These are phyloP conservation scores for Ensete ventricosum DNA, from an alignment of 176 grass and related monocot species.

Conservation along the genomic window DNA sequence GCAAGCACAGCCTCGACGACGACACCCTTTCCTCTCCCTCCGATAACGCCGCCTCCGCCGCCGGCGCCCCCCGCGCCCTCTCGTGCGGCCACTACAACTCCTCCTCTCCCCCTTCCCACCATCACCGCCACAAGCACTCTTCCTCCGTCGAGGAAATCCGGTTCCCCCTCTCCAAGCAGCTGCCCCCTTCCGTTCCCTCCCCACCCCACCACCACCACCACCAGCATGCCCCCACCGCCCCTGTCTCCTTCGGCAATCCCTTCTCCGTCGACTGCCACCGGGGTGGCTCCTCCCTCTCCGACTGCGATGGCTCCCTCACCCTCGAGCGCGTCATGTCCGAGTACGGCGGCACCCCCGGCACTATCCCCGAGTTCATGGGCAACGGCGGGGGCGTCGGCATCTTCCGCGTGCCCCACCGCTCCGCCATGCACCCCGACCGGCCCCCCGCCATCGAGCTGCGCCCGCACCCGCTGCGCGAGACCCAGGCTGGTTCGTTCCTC, in stretches of 20 bases:
- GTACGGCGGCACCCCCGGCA: slow-evolving; percentile 54
- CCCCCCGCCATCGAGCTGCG: slow-evolving; percentile 67
- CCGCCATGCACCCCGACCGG: slow-evolving; percentile 70
- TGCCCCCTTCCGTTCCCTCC: neutral
- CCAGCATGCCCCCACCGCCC: neutral
- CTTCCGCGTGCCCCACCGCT: slow-evolving; percentile 62
- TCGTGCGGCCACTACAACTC: slow-evolving; percentile 3
- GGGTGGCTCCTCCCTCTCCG: slow-evolving; percentile 3
- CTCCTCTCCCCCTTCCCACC: slow-evolving; percentile 21
- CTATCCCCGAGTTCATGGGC: slow-evolving; percentile 64
- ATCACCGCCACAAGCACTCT: neutral
- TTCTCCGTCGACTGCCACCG: slow-evolving; percentile 14
- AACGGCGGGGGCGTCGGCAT: slow-evolving; percentile 52
- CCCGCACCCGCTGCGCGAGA: slow-evolving; percentile 76
- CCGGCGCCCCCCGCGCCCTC: slow-evolving; percentile 26
- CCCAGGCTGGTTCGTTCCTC: slow-evolving; percentile 76
- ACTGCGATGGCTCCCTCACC: slow-evolving; percentile 49
- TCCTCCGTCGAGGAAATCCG: neutral
- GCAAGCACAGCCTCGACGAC: slow-evolving; percentile 74
- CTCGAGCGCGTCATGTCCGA: slow-evolving; percentile 78
- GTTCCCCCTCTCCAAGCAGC: neutral
- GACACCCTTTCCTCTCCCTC: slow-evolving; percentile 17
- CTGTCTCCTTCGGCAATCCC: neutral
- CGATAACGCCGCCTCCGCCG: slow-evolving; percentile 4
- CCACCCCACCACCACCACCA: neutral